Base-by-base conservation (phyloP, 257 asterid genomes). In the Rauvolfia tetraphylla region DNA sequence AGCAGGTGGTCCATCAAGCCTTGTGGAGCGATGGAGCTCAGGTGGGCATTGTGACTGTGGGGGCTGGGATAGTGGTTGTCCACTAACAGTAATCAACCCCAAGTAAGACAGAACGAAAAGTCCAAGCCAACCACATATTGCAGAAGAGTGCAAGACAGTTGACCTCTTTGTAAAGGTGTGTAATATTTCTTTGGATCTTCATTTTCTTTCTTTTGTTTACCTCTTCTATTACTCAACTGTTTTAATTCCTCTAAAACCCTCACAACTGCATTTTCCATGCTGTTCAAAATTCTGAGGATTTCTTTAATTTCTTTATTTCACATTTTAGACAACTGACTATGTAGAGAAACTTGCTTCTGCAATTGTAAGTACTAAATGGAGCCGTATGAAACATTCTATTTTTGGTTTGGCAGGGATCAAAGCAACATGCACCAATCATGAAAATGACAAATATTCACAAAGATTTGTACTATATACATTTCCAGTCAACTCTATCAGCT, bases 31-130 rank as follows among this genome's bases (percentile, higher is more conserved):
- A 76, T 95, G 97, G 97, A 81, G 61, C 73, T 88, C 93, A 0
- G 95, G 95, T 25, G 98, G 99, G 41, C 75, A 17, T 18, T 95
- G 99, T 67, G 97, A 95, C 53, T 95, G 99, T 78, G 99, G 98
- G 13, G 99, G 98, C 44, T 95, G 99, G 99, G 99, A 95, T 61
- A 27, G 80, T 1, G 99, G 98, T 31, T 95, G 99, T 81, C 96
- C 97, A 0, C 76, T 95, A 39, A 83, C 96, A 3, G 70, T 95
- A 42, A 89, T 95, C 74, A 84, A 81, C 41, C 78, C 87, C 23
- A 73, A 58, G 27, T 66, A 84, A 53, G 78, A 78, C 67, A 63
- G 71, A 73, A 20, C 66, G 2, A 89, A 82, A 41, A 74, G 68
- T 51, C 80, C 81, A 31, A 76, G 76, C 54, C 68, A n/a, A 42